These are phyloP conservation scores for Puya raimondii DNA, from an alignment of 176 grass and related monocot genomes.

Conservation along the genomic window DNA sequence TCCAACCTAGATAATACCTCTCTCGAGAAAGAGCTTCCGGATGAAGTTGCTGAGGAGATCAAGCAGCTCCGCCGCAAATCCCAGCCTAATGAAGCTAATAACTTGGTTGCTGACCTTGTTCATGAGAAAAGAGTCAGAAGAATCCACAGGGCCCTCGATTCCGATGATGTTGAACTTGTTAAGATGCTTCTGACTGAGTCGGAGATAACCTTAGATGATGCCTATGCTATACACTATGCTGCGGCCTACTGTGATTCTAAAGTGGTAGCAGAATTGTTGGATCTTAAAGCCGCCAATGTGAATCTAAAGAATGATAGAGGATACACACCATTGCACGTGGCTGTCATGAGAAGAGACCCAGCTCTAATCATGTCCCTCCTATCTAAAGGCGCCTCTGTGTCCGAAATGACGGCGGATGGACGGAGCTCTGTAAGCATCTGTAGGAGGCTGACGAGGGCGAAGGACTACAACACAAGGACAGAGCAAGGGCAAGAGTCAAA, in stretches of 20 bases:
- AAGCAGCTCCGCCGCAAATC: slow-evolving; percentile 40
- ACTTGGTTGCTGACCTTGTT: slow-evolving; percentile 27
- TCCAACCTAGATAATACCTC: slow-evolving; percentile 79
- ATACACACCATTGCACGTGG: slow-evolving; percentile 78
- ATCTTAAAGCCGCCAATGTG: slow-evolving; percentile 54
- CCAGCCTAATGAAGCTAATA: slow-evolving; percentile 26
- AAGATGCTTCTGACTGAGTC: slow-evolving; percentile 93
- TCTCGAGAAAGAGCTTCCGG: slow-evolving; percentile 64
- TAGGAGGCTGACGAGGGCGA: slow-evolving; percentile 64
- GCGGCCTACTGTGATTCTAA: slow-evolving; percentile 87
- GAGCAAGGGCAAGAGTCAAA: slow-evolving; percentile 81
- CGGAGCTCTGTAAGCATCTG: slow-evolving; percentile 64
- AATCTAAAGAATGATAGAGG: slow-evolving; percentile 84
- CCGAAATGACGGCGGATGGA: slow-evolving; percentile 60
- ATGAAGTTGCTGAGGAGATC: slow-evolving; percentile 50
- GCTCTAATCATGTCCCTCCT: slow-evolving; percentile 74
- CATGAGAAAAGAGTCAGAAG: slow-evolving; percentile 75
- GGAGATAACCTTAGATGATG: slow-evolving; percentile 78
- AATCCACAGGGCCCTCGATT: slow-evolving; percentile 86
- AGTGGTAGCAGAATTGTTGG: slow-evolving; percentile 73
- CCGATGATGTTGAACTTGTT: slow-evolving; percentile 95
- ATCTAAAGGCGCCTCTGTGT: slow-evolving; percentile 56
- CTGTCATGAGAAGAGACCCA: slow-evolving; percentile 94
- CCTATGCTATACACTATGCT: slow-evolving; percentile 83
- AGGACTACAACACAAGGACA: slow-evolving; percentile 67